Evolutionary conservation across 108 stramenopile genomes (phyloP).

Genomic region (Cyclotella sp.): DNA sequence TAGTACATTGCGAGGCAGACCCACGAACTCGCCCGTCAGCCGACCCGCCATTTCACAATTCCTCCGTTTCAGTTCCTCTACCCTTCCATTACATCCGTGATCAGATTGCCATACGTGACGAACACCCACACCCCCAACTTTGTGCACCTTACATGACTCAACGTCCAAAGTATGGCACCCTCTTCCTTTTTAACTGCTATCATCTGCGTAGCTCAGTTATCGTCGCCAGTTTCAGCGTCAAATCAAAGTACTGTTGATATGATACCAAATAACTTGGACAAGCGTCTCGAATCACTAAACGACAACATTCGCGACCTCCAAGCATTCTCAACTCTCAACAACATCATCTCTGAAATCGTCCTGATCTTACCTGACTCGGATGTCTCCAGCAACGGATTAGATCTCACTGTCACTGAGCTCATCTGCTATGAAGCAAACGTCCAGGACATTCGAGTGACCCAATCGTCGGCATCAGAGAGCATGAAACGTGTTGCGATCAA

Average conservation of each 20-base stretch:
- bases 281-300: neutral
- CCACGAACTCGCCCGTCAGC: too few relatives aligned
- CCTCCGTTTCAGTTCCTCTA: too few relatives aligned
- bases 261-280: neutral
- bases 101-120: too few relatives aligned
- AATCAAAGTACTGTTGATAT: neutral
- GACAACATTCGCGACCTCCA: slow-evolving; percentile 23
- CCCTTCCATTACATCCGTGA: too few relatives aligned
- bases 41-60: too few relatives aligned
- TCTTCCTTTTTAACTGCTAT: neutral
- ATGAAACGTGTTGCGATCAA: slow-evolving; percentile 14
- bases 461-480: slow-evolving; percentile 17
- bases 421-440: slow-evolving; percentile 24
- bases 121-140: neutral
- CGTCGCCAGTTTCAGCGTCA: neutral
- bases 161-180: neutral
- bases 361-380: slow-evolving; percentile 42
- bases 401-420: slow-evolving; percentile 46
- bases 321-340: slow-evolving; percentile 44
- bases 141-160: neutral
- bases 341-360: slow-evolving; percentile 33
- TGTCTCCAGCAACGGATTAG: slow-evolving; percentile 34
- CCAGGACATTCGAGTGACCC: slow-evolving; percentile 21
- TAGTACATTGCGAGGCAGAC: too few relatives aligned
- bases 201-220: neutral